These are phyloP conservation scores for Pichia terricola DNA, from an alignment of 1,139 yeast genomes.

Conservation along the genomic window DNA sequence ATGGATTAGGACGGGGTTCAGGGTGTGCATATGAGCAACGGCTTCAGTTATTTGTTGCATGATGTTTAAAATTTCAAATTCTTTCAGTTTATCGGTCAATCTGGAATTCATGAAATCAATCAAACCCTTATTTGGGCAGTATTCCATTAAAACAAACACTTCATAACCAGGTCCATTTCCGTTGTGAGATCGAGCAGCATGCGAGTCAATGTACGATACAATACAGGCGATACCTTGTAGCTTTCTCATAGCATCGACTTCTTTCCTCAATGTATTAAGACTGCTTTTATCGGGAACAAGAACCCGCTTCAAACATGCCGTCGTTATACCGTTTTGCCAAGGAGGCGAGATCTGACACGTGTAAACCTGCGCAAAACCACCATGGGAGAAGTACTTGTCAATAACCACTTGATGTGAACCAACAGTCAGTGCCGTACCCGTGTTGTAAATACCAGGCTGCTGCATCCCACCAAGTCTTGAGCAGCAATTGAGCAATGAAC, in stretches of 20 bases:
- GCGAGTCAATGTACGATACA: slow-evolving; percentile 87
- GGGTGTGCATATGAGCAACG: slow-evolving; percentile 79
- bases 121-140: slow-evolving; percentile 76
- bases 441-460: slow-evolving; percentile 13
- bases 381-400: slow-evolving; percentile 23
- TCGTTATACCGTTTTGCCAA: slow-evolving; percentile 25
- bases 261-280: slow-evolving; percentile 58
- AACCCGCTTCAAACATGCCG: slow-evolving; percentile 68
- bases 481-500: no score
- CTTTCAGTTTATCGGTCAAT: slow-evolving; percentile 69
- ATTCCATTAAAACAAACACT: slow-evolving; percentile 87
- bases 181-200: slow-evolving; percentile 62
- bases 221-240: slow-evolving; percentile 68
- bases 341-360: slow-evolving; percentile 38
- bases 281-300: slow-evolving; percentile 67
- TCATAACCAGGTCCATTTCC: slow-evolving; percentile 58
- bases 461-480: no score
- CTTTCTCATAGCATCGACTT: slow-evolving; percentile 78
- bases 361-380: slow-evolving; percentile 54
- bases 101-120: slow-evolving; percentile 94
- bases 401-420: slow-evolving; percentile 23
- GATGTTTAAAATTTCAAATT: slow-evolving; percentile 71
- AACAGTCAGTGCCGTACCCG: slow-evolving; percentile 23
- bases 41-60: slow-evolving; percentile 79
- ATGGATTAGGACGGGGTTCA: slow-evolving; percentile 54